Percentiles rank a stretch among this genome's conserved stretches.
Evolutionary conservation across 75 land plant genomes (phyloP).

Genomic region (Pinus albicaulis): DNA sequence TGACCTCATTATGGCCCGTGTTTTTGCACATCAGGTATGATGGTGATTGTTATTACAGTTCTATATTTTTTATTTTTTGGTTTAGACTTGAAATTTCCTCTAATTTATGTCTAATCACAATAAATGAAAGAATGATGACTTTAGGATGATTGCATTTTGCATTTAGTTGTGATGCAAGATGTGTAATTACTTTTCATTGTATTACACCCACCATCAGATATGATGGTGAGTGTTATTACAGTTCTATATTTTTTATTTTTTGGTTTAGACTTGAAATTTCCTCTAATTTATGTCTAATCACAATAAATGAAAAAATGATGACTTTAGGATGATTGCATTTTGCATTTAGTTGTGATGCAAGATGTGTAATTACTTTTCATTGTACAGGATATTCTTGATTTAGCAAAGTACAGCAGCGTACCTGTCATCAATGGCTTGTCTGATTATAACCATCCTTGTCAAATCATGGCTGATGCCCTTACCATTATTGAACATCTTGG

Average conservation of each 20-base stretch:
- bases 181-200: constrained; percentile 10
- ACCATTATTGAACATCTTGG: constrained; percentile 92
- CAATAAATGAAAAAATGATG: not conserved
- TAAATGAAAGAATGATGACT: not conserved
- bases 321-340: not conserved
- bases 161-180: not conserved
- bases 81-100: not conserved
- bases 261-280: not conserved
- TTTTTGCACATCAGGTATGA: constrained; percentile 59
- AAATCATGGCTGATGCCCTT: constrained; percentile 98
- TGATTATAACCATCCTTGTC: constrained; percentile 96
- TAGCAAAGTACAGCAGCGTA: constrained; percentile 79
- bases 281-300: not conserved
- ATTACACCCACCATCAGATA: constrained; percentile 93
- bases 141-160: not conserved
- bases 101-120: too few relatives aligned
- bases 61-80: not conserved
- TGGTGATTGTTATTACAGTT: constrained; percentile 16
- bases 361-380: not conserved
- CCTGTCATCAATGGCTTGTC: constrained; percentile 96
- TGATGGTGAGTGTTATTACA: constrained; percentile 22
- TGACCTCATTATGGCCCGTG: constrained; percentile 45
- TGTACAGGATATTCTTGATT: constrained; percentile 84
- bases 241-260: not conserved
- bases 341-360: not conserved